Conservation (phyloP, 1,139 yeast species). For the Yarrowia galli region DNA sequence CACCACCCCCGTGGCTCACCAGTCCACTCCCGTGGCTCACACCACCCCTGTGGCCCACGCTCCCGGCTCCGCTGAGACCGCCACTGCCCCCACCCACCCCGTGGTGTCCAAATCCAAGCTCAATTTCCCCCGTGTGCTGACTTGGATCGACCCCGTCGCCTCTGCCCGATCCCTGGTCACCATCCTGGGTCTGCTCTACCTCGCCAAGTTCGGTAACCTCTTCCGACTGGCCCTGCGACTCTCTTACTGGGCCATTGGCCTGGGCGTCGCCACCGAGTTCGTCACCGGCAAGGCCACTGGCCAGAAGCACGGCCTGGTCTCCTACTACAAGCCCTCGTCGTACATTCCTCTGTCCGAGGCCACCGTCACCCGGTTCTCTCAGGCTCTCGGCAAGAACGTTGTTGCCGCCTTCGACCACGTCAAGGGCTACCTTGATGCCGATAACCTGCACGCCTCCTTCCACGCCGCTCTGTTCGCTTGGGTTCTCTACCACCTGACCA, state of each 20-base stretch:
- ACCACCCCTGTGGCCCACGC: conserved; percentile 33
- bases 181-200: conserved; percentile 62
- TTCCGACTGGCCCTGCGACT: conserved; percentile 68
- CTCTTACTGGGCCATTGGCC: conserved; percentile 52
- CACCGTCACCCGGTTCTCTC: conserved; percentile 48
- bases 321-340: conserved; percentile 50
- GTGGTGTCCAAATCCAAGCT: conserved; percentile 40
- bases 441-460: conserved; percentile 71
- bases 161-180: conserved; percentile 82
- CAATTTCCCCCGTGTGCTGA: conserved; percentile 58
- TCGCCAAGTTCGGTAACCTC: conserved; percentile 74
- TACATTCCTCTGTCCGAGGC: conserved; percentile 48
- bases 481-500: conserved; percentile 73
- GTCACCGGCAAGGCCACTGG: conserved; percentile 50
- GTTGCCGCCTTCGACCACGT: conserved; percentile 51
- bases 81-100: conserved; percentile 26
- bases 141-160: conserved; percentile 83
- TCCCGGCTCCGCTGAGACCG: conserved; percentile 10
- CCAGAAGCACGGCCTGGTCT: conserved; percentile 48
- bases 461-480: conserved; percentile 74
- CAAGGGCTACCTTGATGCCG: conserved; percentile 70
- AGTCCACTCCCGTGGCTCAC: conserved; percentile 2
- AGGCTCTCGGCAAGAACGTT: conserved; percentile 47
- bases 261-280: conserved; percentile 48
- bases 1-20: conserved; percentile 28